Conservation (phyloP, 2,329 filamentous ascomycete genomes). For the Colletotrichum orchidophilum region DNA sequence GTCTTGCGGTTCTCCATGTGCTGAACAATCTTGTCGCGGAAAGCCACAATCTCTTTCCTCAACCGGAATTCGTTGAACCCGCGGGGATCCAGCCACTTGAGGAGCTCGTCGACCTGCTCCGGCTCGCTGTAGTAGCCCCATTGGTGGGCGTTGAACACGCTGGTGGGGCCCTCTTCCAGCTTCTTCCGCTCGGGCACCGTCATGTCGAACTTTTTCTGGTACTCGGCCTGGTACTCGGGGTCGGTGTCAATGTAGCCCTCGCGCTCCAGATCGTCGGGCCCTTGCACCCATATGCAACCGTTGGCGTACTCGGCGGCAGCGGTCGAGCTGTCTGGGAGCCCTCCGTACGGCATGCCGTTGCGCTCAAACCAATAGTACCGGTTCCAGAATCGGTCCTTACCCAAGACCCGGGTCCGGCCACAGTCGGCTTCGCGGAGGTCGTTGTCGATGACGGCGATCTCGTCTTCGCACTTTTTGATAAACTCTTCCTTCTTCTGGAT, state of each 20-base stretch:
- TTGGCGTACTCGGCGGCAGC: conserved; percentile 90
- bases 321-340: conserved; percentile 88
- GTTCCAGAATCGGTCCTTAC: conserved; percentile 97
- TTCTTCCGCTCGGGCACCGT: conserved; percentile 87
- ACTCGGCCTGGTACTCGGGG: conserved; percentile 76
- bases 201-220: conserved; percentile 80
- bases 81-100: conserved; percentile 88
- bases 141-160: conserved; percentile 78
- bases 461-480: conserved; percentile 83
- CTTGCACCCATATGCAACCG: conserved; percentile 95
- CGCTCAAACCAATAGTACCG: conserved; percentile 99
- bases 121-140: conserved; percentile 94
- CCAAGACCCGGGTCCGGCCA: conserved; percentile 86
- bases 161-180: conserved; percentile 84
- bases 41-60: conserved; percentile 83
- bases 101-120: conserved; percentile 78
- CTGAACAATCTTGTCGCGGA: conserved; percentile 77
- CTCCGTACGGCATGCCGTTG: conserved; percentile 96
- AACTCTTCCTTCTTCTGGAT: conserved; percentile 87
- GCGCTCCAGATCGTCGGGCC: conserved; percentile 88
- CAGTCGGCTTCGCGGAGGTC: conserved; percentile 95
- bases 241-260: conserved; percentile 85
- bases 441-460: conserved; percentile 87
- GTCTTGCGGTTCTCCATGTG: conserved; percentile 83
- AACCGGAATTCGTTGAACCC: conserved; percentile 88